Evolutionary conservation across 768 basidiomycete species (phyloP).

Genomic region (Cystofilobasidium ferigula): DNA sequence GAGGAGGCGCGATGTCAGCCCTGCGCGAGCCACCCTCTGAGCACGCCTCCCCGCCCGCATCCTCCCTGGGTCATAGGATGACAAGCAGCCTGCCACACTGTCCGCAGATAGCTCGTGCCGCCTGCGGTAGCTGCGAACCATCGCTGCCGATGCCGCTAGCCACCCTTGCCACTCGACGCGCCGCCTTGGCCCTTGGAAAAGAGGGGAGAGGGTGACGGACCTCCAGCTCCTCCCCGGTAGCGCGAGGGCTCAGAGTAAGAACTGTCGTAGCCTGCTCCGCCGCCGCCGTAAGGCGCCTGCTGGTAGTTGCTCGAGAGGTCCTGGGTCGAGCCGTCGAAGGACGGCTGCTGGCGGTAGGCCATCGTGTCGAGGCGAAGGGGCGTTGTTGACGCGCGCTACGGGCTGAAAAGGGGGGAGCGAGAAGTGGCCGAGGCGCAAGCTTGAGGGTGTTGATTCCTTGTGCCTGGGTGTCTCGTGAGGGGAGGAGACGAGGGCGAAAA

Average conservation of each 20-base stretch:
- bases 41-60: too few species aligned
- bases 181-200: neutral
- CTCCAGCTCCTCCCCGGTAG: slow-evolving; percentile 6
- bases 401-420: neutral
- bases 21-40: neutral
- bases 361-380: neutral
- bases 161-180: neutral
- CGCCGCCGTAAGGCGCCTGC: slow-evolving; percentile 4
- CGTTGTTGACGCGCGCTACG: neutral
- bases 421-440: neutral
- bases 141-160: too few species aligned
- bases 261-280: slow-evolving; percentile 7
- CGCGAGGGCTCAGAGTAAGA: neutral
- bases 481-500: neutral
- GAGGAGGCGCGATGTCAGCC: neutral
- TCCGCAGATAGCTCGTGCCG: too few species aligned
- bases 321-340: slow-evolving; percentile 17
- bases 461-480: neutral
- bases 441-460: too few species aligned
- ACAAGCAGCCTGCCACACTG: too few species aligned
- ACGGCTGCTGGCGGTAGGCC: slow-evolving; percentile 19
- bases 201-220: slow-evolving; percentile 1
- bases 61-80: too few species aligned
- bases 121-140: too few species aligned
- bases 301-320: slow-evolving; percentile 5